Evolutionary conservation across 139 green algal genomes (phyloP), one percentile per base, ranked within the genome.

Genomic region (Mychonastes homosphaera): DNA sequence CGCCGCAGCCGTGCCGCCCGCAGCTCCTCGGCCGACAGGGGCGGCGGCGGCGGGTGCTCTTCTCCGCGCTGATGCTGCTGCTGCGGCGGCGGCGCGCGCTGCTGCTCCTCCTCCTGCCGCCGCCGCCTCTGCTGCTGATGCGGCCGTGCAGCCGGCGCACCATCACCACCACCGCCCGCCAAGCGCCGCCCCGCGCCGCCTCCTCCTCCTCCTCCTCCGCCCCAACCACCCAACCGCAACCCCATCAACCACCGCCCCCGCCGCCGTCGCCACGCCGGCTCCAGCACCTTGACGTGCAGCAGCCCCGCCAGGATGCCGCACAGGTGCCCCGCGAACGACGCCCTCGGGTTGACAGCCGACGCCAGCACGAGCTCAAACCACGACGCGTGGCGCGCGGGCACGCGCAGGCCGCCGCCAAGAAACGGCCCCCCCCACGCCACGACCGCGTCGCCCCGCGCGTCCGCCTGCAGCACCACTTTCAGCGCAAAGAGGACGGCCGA

Each of bases 281-380:
- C 58, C 26, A 71, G 32, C 24, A 75, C 34, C n/a, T 58, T n/a
- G 0, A 89, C 56, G 52, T 88, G 72, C 44, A 81, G 38, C 49
- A 54, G 18, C 4, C 56, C 56, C 4, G 84, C 82, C n/a, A 84
- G 41, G 21, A 93, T 87, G 26, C 85, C 85, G 6, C 43, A 62
- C 21, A 90, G 61, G 65, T 93, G 85, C 19, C 85, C 84, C 3
- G 77, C 26, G 54, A 93, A 88, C 29, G 69, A 84, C 38, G 76
- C 69, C 0, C 62, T 39, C 0, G 85, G 85, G 15, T 76, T 77
- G 23, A 90, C 21, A 26, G 78, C 45, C 44, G 80, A 76, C 4
- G 74, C 64, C 19, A 82, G 50, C 6, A 89, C 13, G 53, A 90
- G 78, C 70, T 91, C 79, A 28, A 68, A 76, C 82, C 81, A 91